Evolutionary conservation across 202 grass and related monocot genomes (phyloP), one percentile per base, ranked within the genome.

Genomic region (Eragrostis tef): DNA sequence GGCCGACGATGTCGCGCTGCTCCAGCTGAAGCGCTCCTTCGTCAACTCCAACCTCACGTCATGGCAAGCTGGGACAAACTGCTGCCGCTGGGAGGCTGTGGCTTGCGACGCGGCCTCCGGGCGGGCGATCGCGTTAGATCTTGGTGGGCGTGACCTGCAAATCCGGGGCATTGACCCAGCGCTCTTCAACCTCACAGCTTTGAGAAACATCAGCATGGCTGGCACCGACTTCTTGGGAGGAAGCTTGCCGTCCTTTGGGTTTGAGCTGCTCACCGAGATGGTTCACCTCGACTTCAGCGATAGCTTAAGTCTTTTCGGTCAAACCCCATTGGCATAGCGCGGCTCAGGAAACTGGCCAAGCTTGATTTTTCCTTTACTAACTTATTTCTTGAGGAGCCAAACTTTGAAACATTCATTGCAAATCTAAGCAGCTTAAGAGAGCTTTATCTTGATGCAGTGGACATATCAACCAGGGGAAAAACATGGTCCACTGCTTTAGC

Each of bases 121-220:
- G 39, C 61, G 6, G 36, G 88, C 91, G 26, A 80, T 42, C 13
- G 27, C 42, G 17, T 24, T 94, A 13, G 73, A 91, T 62, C 88
- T 94, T 3, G 47, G 72, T 48, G 15, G 56, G 12, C 17, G 5
- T 1, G 43, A 11, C 16, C 44, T 94, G 10, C 64, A 15, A 6
- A 85, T 86, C 54, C 15, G 14, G 26, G 29, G 17, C 6, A 16
- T 94, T 1, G 66, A 81, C 16, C 34, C 25, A 0, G 36, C 64
- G 1, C 21, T 94, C 56, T 94, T 94, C 60, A 85, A 89, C 45
- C 84, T 94, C 67, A 91, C 71, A 56, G 74, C 83, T 0, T 86
- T 91, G 3, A 57, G 10, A 15, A 78, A 78, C 36, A 1, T 31
- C 29, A 31, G 29, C 29, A 31, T 31, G 29, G 29, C 29, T 7